A percentile compares a stretch with the other conserved stretches of the same genome.
Conservation (phyloP, 1,284 basidiomycete genomes). For the Spongispora temasekensis region DNA sequence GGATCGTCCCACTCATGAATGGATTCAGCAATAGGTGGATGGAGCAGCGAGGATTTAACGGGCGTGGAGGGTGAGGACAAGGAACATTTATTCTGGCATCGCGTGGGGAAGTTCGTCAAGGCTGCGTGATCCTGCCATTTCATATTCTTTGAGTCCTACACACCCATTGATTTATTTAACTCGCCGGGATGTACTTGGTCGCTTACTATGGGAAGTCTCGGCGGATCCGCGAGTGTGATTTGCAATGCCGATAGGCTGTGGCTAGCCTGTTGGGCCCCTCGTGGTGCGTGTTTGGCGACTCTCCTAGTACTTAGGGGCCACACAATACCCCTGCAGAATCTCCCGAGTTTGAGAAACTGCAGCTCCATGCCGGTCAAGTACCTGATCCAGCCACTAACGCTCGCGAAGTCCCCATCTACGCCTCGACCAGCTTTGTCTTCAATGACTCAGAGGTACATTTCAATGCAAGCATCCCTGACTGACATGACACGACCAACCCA, state of each 20-base stretch:
- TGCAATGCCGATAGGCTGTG: not conserved
- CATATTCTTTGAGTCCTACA: not conserved
- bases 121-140: slow-evolving; percentile 11
- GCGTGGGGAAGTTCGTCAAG: slow-evolving; percentile 55
- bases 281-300: slow-evolving; percentile 4
- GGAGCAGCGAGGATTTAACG: slow-evolving; percentile 49
- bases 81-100: slow-evolving; percentile 60
- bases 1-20: slow-evolving; percentile 57
- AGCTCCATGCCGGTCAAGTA: slow-evolving; percentile 80
- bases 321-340: slow-evolving; percentile 25
- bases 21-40: slow-evolving; percentile 45
- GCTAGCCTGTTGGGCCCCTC: too few species aligned
- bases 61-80: slow-evolving; percentile 47
- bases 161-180: too few species aligned
- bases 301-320: not conserved
- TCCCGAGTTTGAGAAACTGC: slow-evolving; percentile 78
- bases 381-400: slow-evolving; percentile 75
- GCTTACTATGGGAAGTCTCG: too few species aligned
- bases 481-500: too few species aligned
- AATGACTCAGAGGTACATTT: slow-evolving; percentile 62
- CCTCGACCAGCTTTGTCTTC: slow-evolving; percentile 78
- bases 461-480: too few species aligned
- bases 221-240: not conserved
- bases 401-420: slow-evolving; percentile 83
- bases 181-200: too few species aligned